A percentile compares a stretch with the other conserved stretches of the same genome.
phyloP scores from a whole-genome alignment of 192 early-diverging fungal genomes.

The Umbelopsis vinacea region DNA sequence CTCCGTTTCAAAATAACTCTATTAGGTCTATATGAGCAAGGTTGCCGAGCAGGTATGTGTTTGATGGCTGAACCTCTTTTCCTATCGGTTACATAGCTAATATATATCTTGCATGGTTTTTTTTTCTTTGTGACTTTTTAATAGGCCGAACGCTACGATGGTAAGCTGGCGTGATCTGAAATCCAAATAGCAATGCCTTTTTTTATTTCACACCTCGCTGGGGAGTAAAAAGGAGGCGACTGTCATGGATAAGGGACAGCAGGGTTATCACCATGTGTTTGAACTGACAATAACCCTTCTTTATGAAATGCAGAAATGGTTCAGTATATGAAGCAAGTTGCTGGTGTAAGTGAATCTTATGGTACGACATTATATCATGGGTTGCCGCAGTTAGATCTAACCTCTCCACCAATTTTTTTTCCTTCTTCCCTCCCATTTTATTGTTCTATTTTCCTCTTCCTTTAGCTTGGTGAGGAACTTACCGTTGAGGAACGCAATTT shows the following conservation, averaged over 20 bases:
- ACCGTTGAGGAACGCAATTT: conserved; percentile 99
- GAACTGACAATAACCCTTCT: conserved; percentile 4
- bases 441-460: not conserved
- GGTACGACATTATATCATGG: not conserved
- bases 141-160: conserved; percentile 75
- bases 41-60: conserved; percentile 88
- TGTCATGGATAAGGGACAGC: conserved; percentile 88
- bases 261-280: conserved; percentile 39
- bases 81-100: not conserved
- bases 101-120: not conserved
- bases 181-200: conserved; percentile 17
- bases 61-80: not conserved
- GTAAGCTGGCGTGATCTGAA: conserved; percentile 38
- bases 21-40: conserved; percentile 94
- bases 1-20: conserved; percentile 22
- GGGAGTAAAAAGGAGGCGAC: conserved; percentile 71
- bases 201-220: conserved; percentile 33
- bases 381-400: not conserved
- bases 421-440: not conserved
- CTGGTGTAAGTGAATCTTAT: conserved; percentile 46
- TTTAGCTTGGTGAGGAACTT: conserved; percentile 86
- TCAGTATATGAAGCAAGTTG: conserved; percentile 70
- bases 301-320: conserved; percentile 64
- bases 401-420: not conserved
- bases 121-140: not conserved